Percentiles rank a stretch among this genome's conserved stretches.
Conservation (phyloP, 352 stramenopile genomes). For the Phytophthora lateralis region DNA sequence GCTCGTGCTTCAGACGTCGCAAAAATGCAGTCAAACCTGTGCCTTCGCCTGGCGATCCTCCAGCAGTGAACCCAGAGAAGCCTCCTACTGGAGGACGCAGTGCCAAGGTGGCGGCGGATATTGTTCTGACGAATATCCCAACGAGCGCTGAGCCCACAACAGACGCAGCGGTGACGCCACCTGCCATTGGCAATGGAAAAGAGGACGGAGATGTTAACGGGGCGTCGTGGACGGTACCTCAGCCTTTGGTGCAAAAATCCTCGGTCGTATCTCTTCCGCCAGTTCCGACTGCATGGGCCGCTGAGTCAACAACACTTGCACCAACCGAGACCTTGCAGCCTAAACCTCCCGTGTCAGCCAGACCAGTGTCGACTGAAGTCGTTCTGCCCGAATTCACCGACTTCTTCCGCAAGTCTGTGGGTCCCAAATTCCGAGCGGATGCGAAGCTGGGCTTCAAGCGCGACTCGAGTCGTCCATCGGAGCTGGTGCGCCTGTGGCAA, state of each 20-base stretch:
- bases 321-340: constrained; percentile 1
- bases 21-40: constrained; percentile 28
- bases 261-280: constrained; percentile 6
- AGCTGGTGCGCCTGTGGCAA: constrained; percentile 71
- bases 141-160: constrained; percentile 13
- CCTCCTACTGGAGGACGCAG: constrained; percentile 19
- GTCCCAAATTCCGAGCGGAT: constrained; percentile 47
- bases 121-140: constrained; percentile 20
- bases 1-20: constrained; percentile 26
- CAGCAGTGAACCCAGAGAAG: constrained; percentile 2
- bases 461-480: constrained; percentile 39
- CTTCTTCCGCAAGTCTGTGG: constrained; percentile 66
- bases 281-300: constrained; percentile 12
- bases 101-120: constrained; percentile 53
- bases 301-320: background rate
- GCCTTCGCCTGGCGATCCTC: constrained; percentile 1
- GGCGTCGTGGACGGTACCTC: background rate
- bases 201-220: constrained; percentile 19
- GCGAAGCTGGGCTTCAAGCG: constrained; percentile 62
- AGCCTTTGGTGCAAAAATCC: constrained; percentile 26
- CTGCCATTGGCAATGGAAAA: constrained; percentile 8
- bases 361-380: constrained; percentile 23
- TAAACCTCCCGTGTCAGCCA: constrained; percentile 11
- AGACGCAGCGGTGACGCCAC: background rate
- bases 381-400: constrained; percentile 77